Percentiles rank a stretch among this genome's conserved stretches.
phyloP scores from a whole-genome alignment of 2,329 filamentous ascomycete species.

The Corynespora cassiicola region DNA sequence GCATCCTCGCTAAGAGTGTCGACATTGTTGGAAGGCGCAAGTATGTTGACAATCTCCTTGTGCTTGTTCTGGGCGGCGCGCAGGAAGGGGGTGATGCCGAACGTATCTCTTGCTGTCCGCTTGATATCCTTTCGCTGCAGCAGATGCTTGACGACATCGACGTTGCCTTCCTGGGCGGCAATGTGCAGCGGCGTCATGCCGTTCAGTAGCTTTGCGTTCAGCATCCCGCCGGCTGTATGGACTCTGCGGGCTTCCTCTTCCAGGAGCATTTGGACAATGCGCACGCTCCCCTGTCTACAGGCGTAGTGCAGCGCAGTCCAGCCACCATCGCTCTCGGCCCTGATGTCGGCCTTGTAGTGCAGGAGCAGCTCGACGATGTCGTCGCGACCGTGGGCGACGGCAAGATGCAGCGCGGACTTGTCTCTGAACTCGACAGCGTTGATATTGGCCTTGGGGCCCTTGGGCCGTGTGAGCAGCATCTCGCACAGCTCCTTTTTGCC shows the following conservation, averaged over 20 bases:
- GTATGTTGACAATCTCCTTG: constrained; percentile 48
- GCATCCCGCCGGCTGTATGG: constrained; percentile 36
- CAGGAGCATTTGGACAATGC: constrained; percentile 38
- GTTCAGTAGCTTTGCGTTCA: constrained; percentile 39
- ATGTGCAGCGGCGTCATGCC: constrained; percentile 47
- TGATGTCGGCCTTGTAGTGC: constrained; percentile 36
- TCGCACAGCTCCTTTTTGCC: constrained; percentile 59
- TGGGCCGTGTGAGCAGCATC: constrained; percentile 50
- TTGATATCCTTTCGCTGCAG: constrained; percentile 44
- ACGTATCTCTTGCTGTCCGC: constrained; percentile 48
- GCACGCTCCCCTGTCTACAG: constrained; percentile 39
- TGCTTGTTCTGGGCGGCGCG: constrained; percentile 49
- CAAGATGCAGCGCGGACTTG: constrained; percentile 45
- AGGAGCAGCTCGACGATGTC: constrained; percentile 44
- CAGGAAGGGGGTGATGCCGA: constrained; percentile 52
- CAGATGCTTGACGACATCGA: constrained; percentile 44
- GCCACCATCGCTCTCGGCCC: constrained; percentile 40
- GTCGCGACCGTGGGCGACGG: constrained; percentile 40
- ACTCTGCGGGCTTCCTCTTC: no score
- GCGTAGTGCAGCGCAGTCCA: constrained; percentile 45
- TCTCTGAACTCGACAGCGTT: constrained; percentile 41
- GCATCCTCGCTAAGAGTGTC: constrained; percentile 43
- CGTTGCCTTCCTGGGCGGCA: constrained; percentile 43
- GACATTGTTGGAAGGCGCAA: constrained; percentile 50
- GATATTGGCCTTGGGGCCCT: constrained; percentile 34